Evolutionary conservation across 306 rosid species (phyloP), one percentile per base, ranked within the genome.

Genomic region (Quillaja saponaria): DNA sequence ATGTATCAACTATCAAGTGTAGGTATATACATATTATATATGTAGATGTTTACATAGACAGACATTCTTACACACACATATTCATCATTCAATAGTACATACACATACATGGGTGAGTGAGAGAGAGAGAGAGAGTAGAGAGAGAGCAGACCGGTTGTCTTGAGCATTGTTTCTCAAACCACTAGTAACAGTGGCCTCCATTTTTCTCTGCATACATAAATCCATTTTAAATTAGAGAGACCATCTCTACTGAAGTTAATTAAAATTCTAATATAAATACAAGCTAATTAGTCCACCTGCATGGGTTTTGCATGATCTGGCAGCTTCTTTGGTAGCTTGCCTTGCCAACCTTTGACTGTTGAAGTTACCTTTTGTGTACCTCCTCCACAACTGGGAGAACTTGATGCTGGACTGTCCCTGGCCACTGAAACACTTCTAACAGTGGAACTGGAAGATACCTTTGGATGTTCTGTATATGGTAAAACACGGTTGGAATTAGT

Each of bases 391-490:
- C 42, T 39, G 15, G 58, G 31, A 52, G 64, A 64, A n/a, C n/a
- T n/a, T 34, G 61, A 10, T 35, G 50, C 59, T 35, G 49, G 52
- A 12, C 33, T 44, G 16, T 33, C 61, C 70, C 67, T 69, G 17
- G 39, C 20, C 51, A 55, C 62, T 3, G 71, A 63, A 40, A 58
- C 46, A 12, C 1, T 41, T 49, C 16, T 68, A 38, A 14, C 53
- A 56, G 63, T 58, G 40, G 67, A 52, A 63, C 61, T 28, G 41
- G 67, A 51, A 33, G 40, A 20, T n/a, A 31, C 31, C 50, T 63
- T 67, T 0, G 54, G 21, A 42, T 11, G 40, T 50, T 50, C 40
- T 50, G 35, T 34, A 28, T 2, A 56, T 8, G 72, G 53, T 5
- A 46, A 51, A 61, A 58, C 65, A 31, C 20, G 40, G 55, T 33